These are phyloP conservation scores for Carex kokanica DNA, from an alignment of 176 grass and related monocot genomes.

Conservation along the genomic window DNA sequence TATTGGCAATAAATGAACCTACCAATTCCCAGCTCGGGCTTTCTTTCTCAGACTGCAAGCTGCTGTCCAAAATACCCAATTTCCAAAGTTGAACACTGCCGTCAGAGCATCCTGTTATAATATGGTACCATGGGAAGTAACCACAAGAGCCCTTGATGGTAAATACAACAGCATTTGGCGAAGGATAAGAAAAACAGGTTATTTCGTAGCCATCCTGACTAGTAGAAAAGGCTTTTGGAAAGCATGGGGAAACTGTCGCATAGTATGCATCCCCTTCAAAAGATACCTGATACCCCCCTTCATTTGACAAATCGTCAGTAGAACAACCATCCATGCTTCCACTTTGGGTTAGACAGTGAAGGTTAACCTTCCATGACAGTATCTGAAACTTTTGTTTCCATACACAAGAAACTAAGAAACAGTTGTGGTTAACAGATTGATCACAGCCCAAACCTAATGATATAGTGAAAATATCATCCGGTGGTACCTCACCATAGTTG, in stretches of 20 bases:
- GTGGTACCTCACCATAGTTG: conserved; percentile 38
- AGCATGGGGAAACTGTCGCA: conserved; percentile 44
- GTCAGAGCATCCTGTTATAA: conserved; percentile 77
- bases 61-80: conserved; percentile 32
- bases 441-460: conserved; percentile 50
- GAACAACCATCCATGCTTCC: conserved; percentile 33
- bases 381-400: conserved; percentile 60
- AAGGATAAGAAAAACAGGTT: conserved; percentile 58
- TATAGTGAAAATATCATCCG: conserved; percentile 71
- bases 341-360: conserved; percentile 44
- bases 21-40: conserved; percentile 59
- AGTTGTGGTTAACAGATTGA: conserved; percentile 40
- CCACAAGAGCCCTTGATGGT: conserved; percentile 42
- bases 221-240: conserved; percentile 49
- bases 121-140: conserved; percentile 48
- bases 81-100: conserved; percentile 84
- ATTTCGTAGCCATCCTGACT: conserved; percentile 37
- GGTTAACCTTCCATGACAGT: conserved; percentile 65
- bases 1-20: conserved; percentile 60
- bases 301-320: conserved; percentile 36
- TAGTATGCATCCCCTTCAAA: conserved; percentile 43
- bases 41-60: conserved; percentile 38
- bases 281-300: conserved; percentile 46
- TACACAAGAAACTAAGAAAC: conserved; percentile 68
- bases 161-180: conserved; percentile 38